Percentiles rank a stretch among this genome's conserved stretches.
These are phyloP conservation scores for Vicia faba DNA, from an alignment of 306 rosid species.

Conservation along the genomic window DNA sequence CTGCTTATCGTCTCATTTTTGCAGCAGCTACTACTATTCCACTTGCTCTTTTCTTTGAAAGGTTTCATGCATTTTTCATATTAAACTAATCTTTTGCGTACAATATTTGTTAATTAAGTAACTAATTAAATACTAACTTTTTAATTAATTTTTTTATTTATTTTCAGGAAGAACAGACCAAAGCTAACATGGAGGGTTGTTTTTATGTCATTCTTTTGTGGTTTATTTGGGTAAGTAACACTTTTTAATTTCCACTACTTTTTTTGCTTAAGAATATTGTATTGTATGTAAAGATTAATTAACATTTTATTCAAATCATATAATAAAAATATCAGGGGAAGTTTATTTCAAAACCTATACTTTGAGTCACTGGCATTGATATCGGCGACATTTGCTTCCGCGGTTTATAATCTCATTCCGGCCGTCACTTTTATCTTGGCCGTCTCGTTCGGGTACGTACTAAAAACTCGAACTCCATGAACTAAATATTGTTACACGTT, in stretches of 20 bases:
- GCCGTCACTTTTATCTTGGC: conserved; percentile 50
- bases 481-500: too few species aligned
- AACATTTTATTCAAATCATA: neutral
- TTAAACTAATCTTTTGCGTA: too few species aligned
- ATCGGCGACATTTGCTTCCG: conserved; percentile 49
- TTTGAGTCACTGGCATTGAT: conserved; percentile 38
- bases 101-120: neutral
- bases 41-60: conserved; percentile 43
- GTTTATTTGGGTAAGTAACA: conserved; percentile 59
- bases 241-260: neutral
- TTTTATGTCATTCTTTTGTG: conserved; percentile 48
- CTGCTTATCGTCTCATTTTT: conserved; percentile 58
- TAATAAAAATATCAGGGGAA: conserved; percentile 36
- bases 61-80: conserved; percentile 10
- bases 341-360: conserved; percentile 47
- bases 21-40: conserved; percentile 47
- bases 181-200: conserved; percentile 48
- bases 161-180: conserved; percentile 46
- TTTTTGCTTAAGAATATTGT: neutral
- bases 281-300: too few species aligned
- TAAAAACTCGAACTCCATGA: neutral
- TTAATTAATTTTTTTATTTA: neutral
- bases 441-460: conserved; percentile 36
- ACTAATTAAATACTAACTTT: neutral
- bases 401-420: conserved; percentile 47